Percentiles rank a stretch among this genome's conserved stretches.
phyloP scores from a whole-genome alignment of 768 basidiomycete species.

The Pisolithus microcarpus region DNA sequence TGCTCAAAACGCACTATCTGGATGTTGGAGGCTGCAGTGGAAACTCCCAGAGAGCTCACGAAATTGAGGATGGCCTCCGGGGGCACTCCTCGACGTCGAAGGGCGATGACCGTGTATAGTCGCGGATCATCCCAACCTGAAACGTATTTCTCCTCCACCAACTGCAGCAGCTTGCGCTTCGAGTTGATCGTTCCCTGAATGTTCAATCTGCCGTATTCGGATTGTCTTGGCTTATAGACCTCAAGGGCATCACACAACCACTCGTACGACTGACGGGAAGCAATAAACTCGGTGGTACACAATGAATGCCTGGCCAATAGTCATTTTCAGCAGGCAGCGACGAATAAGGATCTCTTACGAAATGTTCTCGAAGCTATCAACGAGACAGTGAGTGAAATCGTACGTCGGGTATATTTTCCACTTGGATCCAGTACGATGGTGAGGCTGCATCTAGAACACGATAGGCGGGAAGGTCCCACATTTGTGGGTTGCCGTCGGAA shows the following conservation, averaged over 20 bases:
- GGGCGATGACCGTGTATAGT: slow-evolving; percentile 91
- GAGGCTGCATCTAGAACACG: slow-evolving; percentile 83
- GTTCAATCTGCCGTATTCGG: slow-evolving; percentile 90
- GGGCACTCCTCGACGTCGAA: slow-evolving; percentile 93
- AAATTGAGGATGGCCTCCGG: slow-evolving; percentile 92
- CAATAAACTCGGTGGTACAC: slow-evolving; percentile 93
- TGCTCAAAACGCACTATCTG: slow-evolving; percentile 89
- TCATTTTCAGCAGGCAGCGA: neutral
- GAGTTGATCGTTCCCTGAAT: slow-evolving; percentile 94
- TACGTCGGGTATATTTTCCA: slow-evolving; percentile 99
- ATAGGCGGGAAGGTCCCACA: slow-evolving; percentile 99
- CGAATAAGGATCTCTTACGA: slow-evolving; percentile 55
- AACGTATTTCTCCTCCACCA: slow-evolving; percentile 82
- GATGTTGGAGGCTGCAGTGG: slow-evolving; percentile 75
- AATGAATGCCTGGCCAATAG: slow-evolving; percentile 71
- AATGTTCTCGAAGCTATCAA: slow-evolving; percentile 98
- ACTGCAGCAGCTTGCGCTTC: slow-evolving; percentile 86
- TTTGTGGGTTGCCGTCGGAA: slow-evolving; percentile 88
- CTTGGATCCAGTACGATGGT: slow-evolving; percentile 87
- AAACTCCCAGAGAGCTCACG: slow-evolving; percentile 91
- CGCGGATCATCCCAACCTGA: slow-evolving; percentile 96
- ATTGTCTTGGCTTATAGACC: slow-evolving; percentile 95
- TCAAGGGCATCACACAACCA: slow-evolving; percentile 98
- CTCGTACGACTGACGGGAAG: slow-evolving; percentile 94
- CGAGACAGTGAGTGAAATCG: slow-evolving; percentile 96